phyloP scores from a whole-genome alignment of 768 basidiomycete species.

The Tulasnella sp. region DNA sequence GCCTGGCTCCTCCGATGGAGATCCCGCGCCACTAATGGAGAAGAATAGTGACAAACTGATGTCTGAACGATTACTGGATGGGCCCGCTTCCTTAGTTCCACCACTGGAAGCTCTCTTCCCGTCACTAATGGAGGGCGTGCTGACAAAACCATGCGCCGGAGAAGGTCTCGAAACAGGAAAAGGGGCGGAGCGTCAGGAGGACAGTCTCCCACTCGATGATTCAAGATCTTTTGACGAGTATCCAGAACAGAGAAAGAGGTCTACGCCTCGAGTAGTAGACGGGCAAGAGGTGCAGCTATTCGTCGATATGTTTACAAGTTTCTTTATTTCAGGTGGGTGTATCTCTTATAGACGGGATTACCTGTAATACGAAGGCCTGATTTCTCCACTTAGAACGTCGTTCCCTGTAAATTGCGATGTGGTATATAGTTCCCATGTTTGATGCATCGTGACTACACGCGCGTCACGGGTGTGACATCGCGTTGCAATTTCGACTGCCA shows the following conservation, averaged over 20 bases:
- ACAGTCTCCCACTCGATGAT: too few species aligned
- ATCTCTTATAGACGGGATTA: too few species aligned
- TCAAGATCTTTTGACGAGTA: slow-evolving; percentile 26
- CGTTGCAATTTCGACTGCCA: too few species aligned
- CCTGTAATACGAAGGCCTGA: too few species aligned
- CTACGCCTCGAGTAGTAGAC: slow-evolving; percentile 30
- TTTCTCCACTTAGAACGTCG: too few species aligned
- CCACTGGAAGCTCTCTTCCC: slow-evolving; percentile 62
- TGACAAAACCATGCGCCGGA: slow-evolving; percentile 17
- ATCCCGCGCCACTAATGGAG: slow-evolving; percentile 21
- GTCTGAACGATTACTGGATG: slow-evolving; percentile 47
- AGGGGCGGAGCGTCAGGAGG: background rate
- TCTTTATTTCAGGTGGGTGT: too few species aligned
- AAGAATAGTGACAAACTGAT: slow-evolving; percentile 24
- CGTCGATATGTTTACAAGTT: too few species aligned
- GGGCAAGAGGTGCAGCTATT: slow-evolving; percentile 48
- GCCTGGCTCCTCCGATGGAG: slow-evolving; percentile 15
- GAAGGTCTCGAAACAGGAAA: background rate
- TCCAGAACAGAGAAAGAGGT: slow-evolving; percentile 26
- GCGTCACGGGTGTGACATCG: too few species aligned
- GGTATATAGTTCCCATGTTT: too few species aligned
- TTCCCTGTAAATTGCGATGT: too few species aligned
- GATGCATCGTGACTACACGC: too few species aligned
- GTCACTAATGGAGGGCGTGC: slow-evolving; percentile 40
- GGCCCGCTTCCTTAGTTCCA: slow-evolving; percentile 65